Percentiles rank a stretch among this genome's conserved stretches.
These are phyloP conservation scores for Suhomyces yuchorum DNA, from an alignment of 1,139 yeast genomes.

Conservation along the genomic window DNA sequence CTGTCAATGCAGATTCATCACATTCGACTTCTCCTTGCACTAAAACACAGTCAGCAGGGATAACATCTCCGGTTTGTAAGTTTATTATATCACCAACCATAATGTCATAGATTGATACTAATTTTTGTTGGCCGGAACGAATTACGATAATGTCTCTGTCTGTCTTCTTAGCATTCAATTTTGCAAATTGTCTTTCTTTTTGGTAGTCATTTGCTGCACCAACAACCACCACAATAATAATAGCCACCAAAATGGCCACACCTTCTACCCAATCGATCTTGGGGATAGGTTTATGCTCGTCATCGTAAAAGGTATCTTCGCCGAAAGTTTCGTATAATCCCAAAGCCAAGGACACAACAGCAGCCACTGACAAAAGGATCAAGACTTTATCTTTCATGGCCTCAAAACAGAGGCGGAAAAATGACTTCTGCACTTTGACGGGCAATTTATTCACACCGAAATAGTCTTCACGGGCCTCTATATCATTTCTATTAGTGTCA, in stretches of 20 bases:
- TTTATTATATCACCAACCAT: constrained; percentile 83
- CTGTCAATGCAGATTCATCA: constrained; percentile 92
- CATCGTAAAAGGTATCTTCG: constrained; percentile 74
- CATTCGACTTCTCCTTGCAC: constrained; percentile 80
- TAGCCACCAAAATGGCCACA: constrained; percentile 92
- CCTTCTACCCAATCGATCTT: constrained; percentile 98
- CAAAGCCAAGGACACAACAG: constrained; percentile 81
- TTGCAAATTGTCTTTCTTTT: constrained; percentile 91
- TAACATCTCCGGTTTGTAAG: constrained; percentile 90
- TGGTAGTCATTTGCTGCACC: constrained; percentile 96
- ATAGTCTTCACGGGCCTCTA: constrained; percentile 37
- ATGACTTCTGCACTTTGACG: constrained; percentile 63
- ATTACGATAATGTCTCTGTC: constrained; percentile 78
- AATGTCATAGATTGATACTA: constrained; percentile 73
- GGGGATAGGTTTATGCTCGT: constrained; percentile 72
- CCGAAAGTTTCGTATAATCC: constrained; percentile 94
- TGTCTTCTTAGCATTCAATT: constrained; percentile 82
- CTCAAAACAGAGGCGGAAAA: constrained; percentile 69
- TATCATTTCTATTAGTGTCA: constrained; percentile 29
- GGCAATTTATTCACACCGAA: constrained; percentile 80
- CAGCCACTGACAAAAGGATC: constrained; percentile 81
- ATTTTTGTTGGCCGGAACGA: constrained; percentile 68
- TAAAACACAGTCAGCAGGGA: constrained; percentile 85
- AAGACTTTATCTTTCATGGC: constrained; percentile 92
- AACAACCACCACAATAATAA: constrained; percentile 84